Base-by-base conservation (phyloP, 177 flowering plant species). In the Vitis hybrid region DNA sequence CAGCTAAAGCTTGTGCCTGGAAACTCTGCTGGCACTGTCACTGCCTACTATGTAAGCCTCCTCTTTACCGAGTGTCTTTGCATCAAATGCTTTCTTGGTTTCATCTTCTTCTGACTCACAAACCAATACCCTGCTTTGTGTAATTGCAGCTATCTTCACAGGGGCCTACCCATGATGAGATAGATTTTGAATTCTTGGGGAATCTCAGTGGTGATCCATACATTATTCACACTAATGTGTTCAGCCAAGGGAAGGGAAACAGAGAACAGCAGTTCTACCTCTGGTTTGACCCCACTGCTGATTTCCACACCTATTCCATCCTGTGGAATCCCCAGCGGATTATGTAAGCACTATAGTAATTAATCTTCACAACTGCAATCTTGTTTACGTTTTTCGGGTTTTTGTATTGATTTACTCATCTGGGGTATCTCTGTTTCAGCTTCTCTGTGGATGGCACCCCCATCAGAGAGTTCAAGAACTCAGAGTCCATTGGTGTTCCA, bases 141-240 rank as follows among this genome's bases (percentile, higher is more conserved):
- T 60, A 7, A 12, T 59, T 79, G 64, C 79, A 83, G 86, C 73
- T 83, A 51, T 64, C 77, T 2, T 83, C 86, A 6, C 63, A 74
- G 66, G 86, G 86, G 15, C 54, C 82, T 5, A 71, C 74, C 11
- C 82, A 81, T 73, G 88, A 84, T 71, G 88, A 84, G 41, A 81
- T 84, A 4, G 88, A 84, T 55, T 84, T 82, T 14, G 90, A 85
- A 63, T 87, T 87, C 70, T 70, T 86, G 66, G 90, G 90, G 13
- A 86, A 86, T 48, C 21, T 81, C 50, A 84, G 85, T 72, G 90
- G 90, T 3, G 84, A 86, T 9, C 90, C 90, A 63, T 84, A 86
- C 63, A 81, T 63, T 48, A 68, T 86, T 12, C 88, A 87, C 71
- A 87, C 90, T 1, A 86, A 86, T 66, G 84, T 86, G 21, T 78